Evolutionary conservation across 1,284 basidiomycete genomes (phyloP).

Genomic region (Ustilago curta): DNA sequence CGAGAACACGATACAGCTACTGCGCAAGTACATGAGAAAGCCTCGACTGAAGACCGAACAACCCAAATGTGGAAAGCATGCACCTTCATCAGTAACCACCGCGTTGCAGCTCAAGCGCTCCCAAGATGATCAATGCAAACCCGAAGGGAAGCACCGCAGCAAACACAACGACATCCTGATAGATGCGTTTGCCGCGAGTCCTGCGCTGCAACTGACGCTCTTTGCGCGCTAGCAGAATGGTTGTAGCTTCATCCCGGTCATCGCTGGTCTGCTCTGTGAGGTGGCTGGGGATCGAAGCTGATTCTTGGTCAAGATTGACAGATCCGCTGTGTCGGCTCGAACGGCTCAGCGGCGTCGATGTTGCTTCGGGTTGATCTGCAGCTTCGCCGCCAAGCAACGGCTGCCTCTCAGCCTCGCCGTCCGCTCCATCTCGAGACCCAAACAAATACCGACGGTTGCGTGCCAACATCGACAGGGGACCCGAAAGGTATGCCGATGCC

Average conservation of each 20-base stretch:
- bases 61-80: neutral
- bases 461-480: constrained; percentile 51
- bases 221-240: constrained; percentile 64
- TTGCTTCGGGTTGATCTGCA: constrained; percentile 3
- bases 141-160: constrained; percentile 56
- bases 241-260: constrained; percentile 57
- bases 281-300: constrained; percentile 45
- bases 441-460: constrained; percentile 43
- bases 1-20: no score
- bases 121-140: constrained; percentile 45
- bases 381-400: constrained; percentile 34
- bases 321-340: constrained; percentile 22
- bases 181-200: constrained; percentile 50
- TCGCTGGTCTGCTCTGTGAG: constrained; percentile 44
- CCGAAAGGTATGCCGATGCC: constrained; percentile 47
- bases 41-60: neutral
- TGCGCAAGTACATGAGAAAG: neutral
- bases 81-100: constrained; percentile 42
- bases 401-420: constrained; percentile 27
- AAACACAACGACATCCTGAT: constrained; percentile 55
- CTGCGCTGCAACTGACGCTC: constrained; percentile 62
- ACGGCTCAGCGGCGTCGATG: neutral
- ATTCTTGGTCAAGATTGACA: constrained; percentile 8
- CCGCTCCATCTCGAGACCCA: constrained; percentile 27
- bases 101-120: constrained; percentile 42